Evolutionary conservation across 164 flowering plant genomes (phyloP), one percentile per base, ranked within the genome.

Genomic region (Paratinospora sagittata): DNA sequence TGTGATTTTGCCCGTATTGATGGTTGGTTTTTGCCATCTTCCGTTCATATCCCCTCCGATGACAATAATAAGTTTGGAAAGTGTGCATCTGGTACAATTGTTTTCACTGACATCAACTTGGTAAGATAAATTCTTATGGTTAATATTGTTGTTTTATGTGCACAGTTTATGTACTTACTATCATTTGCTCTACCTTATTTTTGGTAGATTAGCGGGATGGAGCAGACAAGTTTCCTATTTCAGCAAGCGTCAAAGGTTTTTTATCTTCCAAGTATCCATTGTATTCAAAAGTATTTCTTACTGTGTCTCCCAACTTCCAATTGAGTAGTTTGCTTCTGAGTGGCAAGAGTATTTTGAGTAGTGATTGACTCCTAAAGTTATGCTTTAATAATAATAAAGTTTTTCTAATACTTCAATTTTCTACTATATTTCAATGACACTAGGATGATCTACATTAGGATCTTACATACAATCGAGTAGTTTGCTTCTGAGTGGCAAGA

Each of bases 181-280:
- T 45, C 12, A 43, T 68, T 41, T 27, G 66, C 62, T 70, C 36
- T 67, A 37, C 72, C 52, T 62, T 21, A 8, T 45, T 27, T 37
- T 14, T 69, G 65, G 52, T 77, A 93, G 98, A 89, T 90, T 68
- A 93, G 98, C 77, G 96, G 98, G 39, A 93, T 93, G 98, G 96
- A 93, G 81, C 98, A 93, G 78, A 93, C 95, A 69, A 93, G 98
- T 70, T 90, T 93, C 78, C 78, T 93, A 21, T 90, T 93, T 82
- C 98, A 93, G 87, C 96, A 93, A 79, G 94, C 98, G 66, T 90
- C 98, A 45, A 93, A 90, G 98, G 98, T 92, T 71, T 8, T 41
- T 34, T 69, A 41, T 66, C 60, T 67, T 72, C 27, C 75, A 37
- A 23, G 37, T 62, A 19, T 49, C 5, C 19, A 16, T 68, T 27